phyloP scores from a whole-genome alignment of 202 grass and related monocot species.

The Elaeis oleifera region DNA sequence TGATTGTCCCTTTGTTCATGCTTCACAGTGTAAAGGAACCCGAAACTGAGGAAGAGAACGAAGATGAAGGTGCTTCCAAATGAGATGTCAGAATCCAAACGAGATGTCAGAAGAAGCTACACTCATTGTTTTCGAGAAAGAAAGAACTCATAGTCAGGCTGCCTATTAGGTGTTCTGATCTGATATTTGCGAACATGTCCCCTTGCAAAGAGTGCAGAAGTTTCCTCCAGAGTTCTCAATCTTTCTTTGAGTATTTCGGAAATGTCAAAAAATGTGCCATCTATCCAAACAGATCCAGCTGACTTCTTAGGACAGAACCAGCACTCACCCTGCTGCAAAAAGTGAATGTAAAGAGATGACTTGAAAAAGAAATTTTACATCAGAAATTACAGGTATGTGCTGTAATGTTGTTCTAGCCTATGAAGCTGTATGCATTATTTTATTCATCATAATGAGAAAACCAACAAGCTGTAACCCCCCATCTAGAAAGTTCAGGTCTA shows the following conservation, averaged over 20 bases:
- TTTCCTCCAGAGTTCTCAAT: conserved; percentile 12
- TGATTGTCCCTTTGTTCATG: too few relatives aligned
- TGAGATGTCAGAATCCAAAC: too few relatives aligned
- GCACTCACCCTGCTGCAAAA: conserved; percentile 19
- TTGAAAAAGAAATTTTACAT: neutral
- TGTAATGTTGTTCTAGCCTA: too few relatives aligned
- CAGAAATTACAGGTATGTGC: neutral
- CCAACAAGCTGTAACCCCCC: too few relatives aligned
- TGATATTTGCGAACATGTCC: conserved; percentile 9
- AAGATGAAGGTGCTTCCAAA: too few relatives aligned
- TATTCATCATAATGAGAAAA: too few relatives aligned
- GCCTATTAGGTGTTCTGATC: conserved; percentile 2
- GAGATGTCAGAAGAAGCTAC: too few relatives aligned
- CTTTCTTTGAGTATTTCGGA: conserved; percentile 10
- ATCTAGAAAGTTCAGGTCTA: too few relatives aligned
- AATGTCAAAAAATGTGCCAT: neutral
- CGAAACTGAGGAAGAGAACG: too few relatives aligned
- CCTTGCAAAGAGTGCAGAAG: conserved; percentile 12
- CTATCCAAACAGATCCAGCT: neutral
- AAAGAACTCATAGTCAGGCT: conserved; percentile 18
- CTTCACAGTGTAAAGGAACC: too few relatives aligned
- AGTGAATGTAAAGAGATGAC: neutral
- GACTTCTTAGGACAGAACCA: neutral
- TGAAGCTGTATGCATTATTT: too few relatives aligned
- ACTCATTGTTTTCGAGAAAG: too few relatives aligned